Evolutionary conservation across 805 yeast species (phyloP), one percentile per base, ranked within the genome.

Genomic region (Wickerhamiella sergipiensis): DNA sequence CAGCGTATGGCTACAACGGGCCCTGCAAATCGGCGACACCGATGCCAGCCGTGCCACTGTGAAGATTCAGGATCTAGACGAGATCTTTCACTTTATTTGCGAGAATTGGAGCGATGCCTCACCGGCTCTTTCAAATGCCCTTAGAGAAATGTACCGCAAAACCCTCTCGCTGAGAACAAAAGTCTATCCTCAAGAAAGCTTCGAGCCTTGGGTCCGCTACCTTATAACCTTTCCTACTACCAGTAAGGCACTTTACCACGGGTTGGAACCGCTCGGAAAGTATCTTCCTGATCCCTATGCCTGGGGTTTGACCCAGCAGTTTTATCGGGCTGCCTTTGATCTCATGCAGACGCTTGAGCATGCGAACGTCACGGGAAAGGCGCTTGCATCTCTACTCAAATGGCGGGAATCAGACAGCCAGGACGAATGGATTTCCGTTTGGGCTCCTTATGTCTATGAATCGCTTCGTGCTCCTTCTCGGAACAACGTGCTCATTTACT

Each of bases 301-400:
- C 18, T 52, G 52, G 44, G 55, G 55, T 1, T 22, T 52, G 5
- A 17, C 38, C 6, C 8, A 26, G 23, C 36, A 15, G 13, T 47
- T 50, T 24, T 52, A 52, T 23, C 3, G 15, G 10, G 39, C 38
- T 1, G 51, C 53, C 6, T 48, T 52, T 26, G 17, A 42, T 2
- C 44, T 50, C 5, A 39, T 52, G 33, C 26, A 40, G 12, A 50
- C 51, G 4, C 46, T 50, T 17, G 51, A 50, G 26, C 43, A 47
- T 22, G 55, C 55, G 7, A 50, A 51, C 8, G 51, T 50, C 4
- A 52, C 50, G 13, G 51, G 53, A n/a, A 52, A 48, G 24, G 51
- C 51, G 19, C 36, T 52, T 1, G 48, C 53, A 13, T 40, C 51
- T 1, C 46, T 52, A 13, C 36, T 52, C 6, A 36, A 17, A 17